Conservation (phyloP, 306 rosid genomes). For the Corylus heterophylla region DNA sequence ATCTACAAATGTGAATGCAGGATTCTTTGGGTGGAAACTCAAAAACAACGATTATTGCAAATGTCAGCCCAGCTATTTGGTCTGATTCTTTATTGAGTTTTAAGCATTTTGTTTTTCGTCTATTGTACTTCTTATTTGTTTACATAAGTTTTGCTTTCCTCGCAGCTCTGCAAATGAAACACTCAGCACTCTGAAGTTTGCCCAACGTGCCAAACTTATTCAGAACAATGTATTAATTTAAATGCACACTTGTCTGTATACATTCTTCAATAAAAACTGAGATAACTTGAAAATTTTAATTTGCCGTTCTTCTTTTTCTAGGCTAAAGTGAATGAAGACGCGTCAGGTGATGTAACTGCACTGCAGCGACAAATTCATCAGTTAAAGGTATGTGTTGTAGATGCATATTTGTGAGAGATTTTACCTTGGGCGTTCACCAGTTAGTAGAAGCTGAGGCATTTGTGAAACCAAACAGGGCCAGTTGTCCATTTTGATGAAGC, state of each 20-base stretch:
- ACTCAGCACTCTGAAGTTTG: slow-evolving; percentile 93
- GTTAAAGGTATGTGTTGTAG: slow-evolving; percentile 61
- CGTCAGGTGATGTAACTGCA: slow-evolving; percentile 83
- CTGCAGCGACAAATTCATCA: slow-evolving; percentile 88
- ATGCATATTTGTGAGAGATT: slow-evolving; percentile 30
- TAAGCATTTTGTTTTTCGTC: slow-evolving; percentile 14
- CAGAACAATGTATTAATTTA: slow-evolving; percentile 79
- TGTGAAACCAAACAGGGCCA: slow-evolving; percentile 62
- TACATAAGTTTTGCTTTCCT: slow-evolving; percentile 33
- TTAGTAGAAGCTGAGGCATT: slow-evolving; percentile 33
- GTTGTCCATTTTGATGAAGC: slow-evolving; percentile 67
- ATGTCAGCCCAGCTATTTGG: slow-evolving; percentile 97
- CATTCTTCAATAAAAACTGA: not conserved
- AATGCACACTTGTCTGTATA: not conserved
- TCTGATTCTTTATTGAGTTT: slow-evolving; percentile 39
- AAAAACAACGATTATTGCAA: slow-evolving; percentile 88
- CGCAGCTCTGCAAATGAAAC: slow-evolving; percentile 90
- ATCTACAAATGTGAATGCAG: slow-evolving; percentile 49
- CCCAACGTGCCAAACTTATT: slow-evolving; percentile 98
- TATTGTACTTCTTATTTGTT: slow-evolving; percentile 17
- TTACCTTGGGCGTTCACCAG: slow-evolving; percentile 12
- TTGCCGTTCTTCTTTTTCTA: slow-evolving; percentile 23
- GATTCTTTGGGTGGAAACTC: slow-evolving; percentile 99
- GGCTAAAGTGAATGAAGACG: slow-evolving; percentile 97
- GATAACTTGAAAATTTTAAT: slow-evolving; percentile 25